Base-by-base conservation (phyloP, 2,329 filamentous ascomycete species). In the Neocatenulostroma microsporum region DNA sequence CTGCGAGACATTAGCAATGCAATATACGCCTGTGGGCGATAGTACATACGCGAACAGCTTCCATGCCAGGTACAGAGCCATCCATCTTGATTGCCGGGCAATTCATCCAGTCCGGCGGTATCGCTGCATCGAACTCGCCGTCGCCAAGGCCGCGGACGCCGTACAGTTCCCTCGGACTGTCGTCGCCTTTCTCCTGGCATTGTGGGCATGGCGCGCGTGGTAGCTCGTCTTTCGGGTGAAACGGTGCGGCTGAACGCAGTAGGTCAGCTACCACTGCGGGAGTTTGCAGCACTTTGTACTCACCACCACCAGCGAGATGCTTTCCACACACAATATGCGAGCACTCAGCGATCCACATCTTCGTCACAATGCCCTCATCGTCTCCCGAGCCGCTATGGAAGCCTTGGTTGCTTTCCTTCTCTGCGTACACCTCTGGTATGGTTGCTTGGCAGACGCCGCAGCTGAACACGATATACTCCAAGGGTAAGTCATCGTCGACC, bases 291-390 rank as follows among this genome's bases (percentile, higher is more conserved):
- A n/a, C n/a, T n/a, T n/a, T n/a, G 15, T n/a, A 53, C 62, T 50
- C 43, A 71, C 69, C 69, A 33, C 68, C 67, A 24, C 62, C 64
- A 31, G 66, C 61, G 3, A 73, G 48, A 48, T 73, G 69, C 41
- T 62, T 63, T 36, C 53, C 57, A 44, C 70, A 73, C 21, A 63
- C 61, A 17, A 72, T 57, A 51, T 73, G 69, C 26, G 62, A 63
- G 50, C 70, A 73, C 30, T 57, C 59, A 4, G 62, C 62, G 19
- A 73, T 61, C 57, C 63, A 73, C 6, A 72, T 47, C 25, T 61
- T 64, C 1, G 63, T 65, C 26, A 67, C 62, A 14, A 58, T 49
- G 27, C 60, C 61, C 5, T 63, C 53, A 4, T 58, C 56, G 18
- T 49, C 44, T 27, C 45, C 46, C 21, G 45, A 39, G 5, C 36